Conservation (phyloP, 768 basidiomycete genomes). For the Calvatia gigantea region DNA sequence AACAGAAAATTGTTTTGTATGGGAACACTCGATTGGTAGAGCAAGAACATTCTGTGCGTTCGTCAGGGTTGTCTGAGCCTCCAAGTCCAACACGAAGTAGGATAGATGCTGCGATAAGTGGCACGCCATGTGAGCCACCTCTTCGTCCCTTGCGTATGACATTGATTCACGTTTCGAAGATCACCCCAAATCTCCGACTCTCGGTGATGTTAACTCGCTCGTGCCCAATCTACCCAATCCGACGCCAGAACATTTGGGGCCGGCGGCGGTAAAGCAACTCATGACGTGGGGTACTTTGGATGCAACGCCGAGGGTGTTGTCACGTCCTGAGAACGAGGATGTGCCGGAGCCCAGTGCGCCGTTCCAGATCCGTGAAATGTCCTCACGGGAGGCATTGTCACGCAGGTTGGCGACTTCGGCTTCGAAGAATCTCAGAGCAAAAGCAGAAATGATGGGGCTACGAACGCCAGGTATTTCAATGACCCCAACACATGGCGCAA, state of each 20-base stretch:
- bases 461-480: constrained; percentile 36
- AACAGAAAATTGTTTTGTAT: constrained; percentile 69
- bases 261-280: constrained; percentile 82
- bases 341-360: constrained; percentile 54
- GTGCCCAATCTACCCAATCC: constrained; percentile 88
- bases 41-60: constrained; percentile 51
- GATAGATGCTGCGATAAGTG: constrained; percentile 89
- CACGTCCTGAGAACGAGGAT: constrained; percentile 46
- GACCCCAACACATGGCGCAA: constrained; percentile 27
- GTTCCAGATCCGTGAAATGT: constrained; percentile 76
- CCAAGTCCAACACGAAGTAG: constrained; percentile 89
- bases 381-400: constrained; percentile 78
- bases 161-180: constrained; percentile 38
- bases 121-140: constrained; percentile 74
- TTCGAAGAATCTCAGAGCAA: constrained; percentile 72
- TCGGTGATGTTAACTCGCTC: constrained; percentile 54
- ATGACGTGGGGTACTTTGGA: constrained; percentile 98
- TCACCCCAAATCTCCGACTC: constrained; percentile 53
- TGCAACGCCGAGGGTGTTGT: constrained; percentile 87
- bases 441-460: constrained; percentile 60
- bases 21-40: constrained; percentile 78
- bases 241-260: constrained; percentile 76
- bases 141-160: neutral
- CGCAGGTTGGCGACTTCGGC: constrained; percentile 81
- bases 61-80: constrained; percentile 52